Conservation (phyloP, 148 eudicot genomes). For the Simmondsia chinensis region DNA sequence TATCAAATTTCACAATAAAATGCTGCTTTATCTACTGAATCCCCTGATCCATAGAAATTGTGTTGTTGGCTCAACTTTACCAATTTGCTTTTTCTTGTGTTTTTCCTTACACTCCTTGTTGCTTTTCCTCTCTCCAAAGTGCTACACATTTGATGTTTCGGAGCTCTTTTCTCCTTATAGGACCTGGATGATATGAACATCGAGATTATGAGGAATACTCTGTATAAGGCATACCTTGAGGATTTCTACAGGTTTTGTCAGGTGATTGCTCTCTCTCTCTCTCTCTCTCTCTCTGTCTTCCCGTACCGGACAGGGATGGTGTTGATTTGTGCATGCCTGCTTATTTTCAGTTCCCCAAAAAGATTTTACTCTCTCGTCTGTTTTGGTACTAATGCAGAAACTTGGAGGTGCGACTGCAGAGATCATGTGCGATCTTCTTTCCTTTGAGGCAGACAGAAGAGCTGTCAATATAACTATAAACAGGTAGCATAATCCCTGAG, state of each 20-base stretch:
- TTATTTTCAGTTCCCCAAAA: too few relatives aligned
- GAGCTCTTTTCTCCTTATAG: slow-evolving; percentile 27
- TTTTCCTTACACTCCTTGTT: too few relatives aligned
- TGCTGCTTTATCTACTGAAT: too few relatives aligned
- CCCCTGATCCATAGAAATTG: background rate
- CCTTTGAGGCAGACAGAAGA: slow-evolving; percentile 98
- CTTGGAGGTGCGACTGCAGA: slow-evolving; percentile 98
- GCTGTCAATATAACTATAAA: slow-evolving; percentile 95
- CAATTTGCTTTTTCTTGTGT: background rate
- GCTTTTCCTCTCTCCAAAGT: too few relatives aligned
- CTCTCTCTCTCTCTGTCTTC: background rate
- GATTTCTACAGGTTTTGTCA: slow-evolving; percentile 93
- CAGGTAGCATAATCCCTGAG: too few relatives aligned
- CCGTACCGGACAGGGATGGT: too few relatives aligned
- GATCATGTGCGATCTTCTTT: slow-evolving; percentile 95
- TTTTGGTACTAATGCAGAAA: slow-evolving; percentile 36
- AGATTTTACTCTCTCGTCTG: background rate
- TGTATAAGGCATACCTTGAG: slow-evolving; percentile 96
- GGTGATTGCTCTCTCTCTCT: slow-evolving; percentile 20
- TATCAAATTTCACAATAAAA: too few relatives aligned
- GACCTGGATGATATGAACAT: slow-evolving; percentile 99
- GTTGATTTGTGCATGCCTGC: too few relatives aligned
- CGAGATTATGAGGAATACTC: slow-evolving; percentile 97
- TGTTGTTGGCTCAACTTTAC: background rate
- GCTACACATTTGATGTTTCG: too few relatives aligned